Evolutionary conservation across 176 grass and related monocot genomes (phyloP), one percentile per base, ranked within the genome.

Genomic region (Elaeis guineensis): DNA sequence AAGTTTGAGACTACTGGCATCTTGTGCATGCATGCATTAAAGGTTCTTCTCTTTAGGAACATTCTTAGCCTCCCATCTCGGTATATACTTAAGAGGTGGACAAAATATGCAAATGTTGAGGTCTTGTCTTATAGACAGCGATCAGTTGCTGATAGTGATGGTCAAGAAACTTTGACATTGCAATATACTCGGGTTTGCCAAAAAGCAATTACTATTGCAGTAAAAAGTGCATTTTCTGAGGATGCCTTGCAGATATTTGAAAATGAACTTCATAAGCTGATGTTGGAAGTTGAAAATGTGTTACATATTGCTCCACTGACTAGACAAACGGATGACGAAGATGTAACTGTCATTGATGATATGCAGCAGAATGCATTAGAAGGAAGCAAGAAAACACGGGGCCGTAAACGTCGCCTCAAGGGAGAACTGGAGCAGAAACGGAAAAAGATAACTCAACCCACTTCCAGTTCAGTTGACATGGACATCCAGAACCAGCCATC

Each of bases 1-100:
- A 77, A 77, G 65, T 89, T 83, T 62, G 51, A 75, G 58, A 59
- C 51, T 25, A 61, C 64, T 23, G 70, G 81, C 54, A 78, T 79
- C 58, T 57, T 84, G 25, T 71, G 81, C 53, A 82, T 78, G 69
- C 83, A 75, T 70, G 69, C 65, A 5, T 62, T 87, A 21, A 87
- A 81, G 72, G 64, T 86, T 64, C 68, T 77, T 50, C 65, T 69
- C 25, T 49, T 77, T 25, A 78, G 66, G 23, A 74, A 77, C 55
- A 69, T 69, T 29, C 59, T 87, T 71, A 70, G 78, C 80, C 71
- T 82, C 8, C 81, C 81, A 17, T 19, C 70, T 19, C 52, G 11
- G n/a, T 84, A 78, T 73, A 62, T 86, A n/a, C 61, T 86, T 28
- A 80, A 86, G 50, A 80, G 73, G 64, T 86, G 73, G 69, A 80